Evolutionary conservation across 192 early-diverging fungal genomes (phyloP).

Genomic region (Mortierella hygrophila): DNA sequence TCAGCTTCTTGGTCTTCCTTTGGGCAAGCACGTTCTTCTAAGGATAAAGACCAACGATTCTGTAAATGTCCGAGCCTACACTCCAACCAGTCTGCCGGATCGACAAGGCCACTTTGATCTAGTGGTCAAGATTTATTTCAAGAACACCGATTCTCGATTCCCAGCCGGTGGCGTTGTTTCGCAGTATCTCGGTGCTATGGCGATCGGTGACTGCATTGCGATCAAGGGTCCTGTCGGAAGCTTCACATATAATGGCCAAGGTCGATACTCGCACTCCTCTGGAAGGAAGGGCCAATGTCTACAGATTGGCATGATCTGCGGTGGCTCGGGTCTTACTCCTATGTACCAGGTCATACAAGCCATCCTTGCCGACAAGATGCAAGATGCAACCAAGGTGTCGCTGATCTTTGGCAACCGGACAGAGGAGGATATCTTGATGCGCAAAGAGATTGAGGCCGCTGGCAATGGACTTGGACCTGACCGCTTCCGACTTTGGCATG

Average conservation of each 20-base stretch:
- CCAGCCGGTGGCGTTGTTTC: constrained; percentile 71
- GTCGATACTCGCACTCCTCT: constrained; percentile 23
- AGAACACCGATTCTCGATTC: constrained; percentile 37
- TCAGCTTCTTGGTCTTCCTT: constrained; percentile 71
- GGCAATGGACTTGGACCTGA: constrained; percentile 69
- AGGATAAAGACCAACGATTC: constrained; percentile 64
- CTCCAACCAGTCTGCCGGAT: constrained; percentile 73
- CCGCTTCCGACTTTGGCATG: constrained; percentile 77
- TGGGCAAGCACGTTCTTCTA: constrained; percentile 70
- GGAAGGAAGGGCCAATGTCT: constrained; percentile 60
- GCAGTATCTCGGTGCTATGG: constrained; percentile 71
- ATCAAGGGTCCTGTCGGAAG: constrained; percentile 88
- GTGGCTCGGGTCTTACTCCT: constrained; percentile 91
- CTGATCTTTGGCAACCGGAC: constrained; percentile 83
- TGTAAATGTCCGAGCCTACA: constrained; percentile 84
- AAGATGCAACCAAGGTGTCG: constrained; percentile 78
- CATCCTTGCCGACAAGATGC: constrained; percentile 70
- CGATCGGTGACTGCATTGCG: constrained; percentile 79
- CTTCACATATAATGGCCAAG: constrained; percentile 71
- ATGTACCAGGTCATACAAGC: constrained; percentile 84
- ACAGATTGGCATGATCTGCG: constrained; percentile 85
- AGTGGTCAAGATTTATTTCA: constrained; percentile 82
- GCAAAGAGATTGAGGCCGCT: constrained; percentile 72
- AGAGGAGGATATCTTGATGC: constrained; percentile 83
- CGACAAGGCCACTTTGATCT: constrained; percentile 80